Evolutionary conservation across 2,329 filamentous ascomycete genomes (phyloP).

Genomic region (Fusarium odoratissimum): DNA sequence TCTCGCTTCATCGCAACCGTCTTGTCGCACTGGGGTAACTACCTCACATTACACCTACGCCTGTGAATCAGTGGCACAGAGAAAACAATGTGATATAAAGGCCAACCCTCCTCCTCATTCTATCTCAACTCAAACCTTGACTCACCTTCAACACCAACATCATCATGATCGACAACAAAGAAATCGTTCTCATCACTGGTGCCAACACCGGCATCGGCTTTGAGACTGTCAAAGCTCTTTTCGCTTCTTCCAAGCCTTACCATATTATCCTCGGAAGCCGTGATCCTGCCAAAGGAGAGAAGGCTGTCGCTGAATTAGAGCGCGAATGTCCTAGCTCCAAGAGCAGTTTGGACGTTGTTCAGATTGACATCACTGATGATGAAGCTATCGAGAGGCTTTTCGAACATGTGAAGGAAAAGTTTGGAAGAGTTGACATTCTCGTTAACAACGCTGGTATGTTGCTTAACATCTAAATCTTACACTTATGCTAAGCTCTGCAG

Average conservation of each 20-base stretch:
- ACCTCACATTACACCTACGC: background rate
- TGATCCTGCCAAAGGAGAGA: constrained; percentile 60
- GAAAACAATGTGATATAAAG: background rate
- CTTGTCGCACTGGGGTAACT: constrained; percentile 1
- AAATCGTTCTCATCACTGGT: constrained; percentile 68
- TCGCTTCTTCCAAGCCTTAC: constrained; percentile 60
- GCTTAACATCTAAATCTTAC: no score
- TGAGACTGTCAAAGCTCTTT: constrained; percentile 66
- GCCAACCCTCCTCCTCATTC: background rate
- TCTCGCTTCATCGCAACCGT: background rate
- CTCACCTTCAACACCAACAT: background rate
- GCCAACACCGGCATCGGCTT: constrained; percentile 71
- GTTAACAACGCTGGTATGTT: constrained; percentile 67
- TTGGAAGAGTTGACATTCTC: constrained; percentile 62
- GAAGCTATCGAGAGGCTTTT: constrained; percentile 61
- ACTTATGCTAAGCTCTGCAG: constrained; percentile 37
- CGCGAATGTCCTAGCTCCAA: constrained; percentile 53
- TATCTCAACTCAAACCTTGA: background rate
- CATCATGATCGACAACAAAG: constrained; percentile 43
- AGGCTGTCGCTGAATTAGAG: constrained; percentile 56
- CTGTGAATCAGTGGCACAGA: constrained; percentile 6
- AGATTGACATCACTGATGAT: constrained; percentile 66
- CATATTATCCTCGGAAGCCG: constrained; percentile 67
- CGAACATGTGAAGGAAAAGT: constrained; percentile 54
- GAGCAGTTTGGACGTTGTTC: constrained; percentile 58